Conservation (phyloP, 495 filamentous ascomycete genomes). For the Pyrenula aspistea region DNA sequence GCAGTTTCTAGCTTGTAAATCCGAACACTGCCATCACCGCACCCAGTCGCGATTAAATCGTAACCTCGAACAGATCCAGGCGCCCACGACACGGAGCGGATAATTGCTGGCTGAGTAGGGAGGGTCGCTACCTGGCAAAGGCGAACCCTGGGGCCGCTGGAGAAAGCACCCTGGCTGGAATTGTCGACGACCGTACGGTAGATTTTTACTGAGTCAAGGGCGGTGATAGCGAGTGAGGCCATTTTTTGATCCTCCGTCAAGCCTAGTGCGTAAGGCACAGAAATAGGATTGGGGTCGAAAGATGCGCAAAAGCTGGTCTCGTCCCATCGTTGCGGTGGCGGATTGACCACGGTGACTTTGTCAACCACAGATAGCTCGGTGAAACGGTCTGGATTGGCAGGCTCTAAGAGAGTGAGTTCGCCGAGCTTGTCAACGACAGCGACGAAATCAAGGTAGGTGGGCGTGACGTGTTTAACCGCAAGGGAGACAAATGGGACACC, state of each 20-base stretch:
- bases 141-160: constrained; percentile 26
- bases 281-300: constrained; percentile 73
- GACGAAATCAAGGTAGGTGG: constrained; percentile 56
- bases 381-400: constrained; percentile 72
- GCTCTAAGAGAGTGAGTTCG: constrained; percentile 69
- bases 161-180: constrained; percentile 4
- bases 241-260: constrained; percentile 65
- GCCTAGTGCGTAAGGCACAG: constrained; percentile 62
- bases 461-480: constrained; percentile 61
- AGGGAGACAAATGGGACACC: constrained; percentile 63
- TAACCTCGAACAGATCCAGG: constrained; percentile 75
- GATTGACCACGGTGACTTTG: constrained; percentile 48
- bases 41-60: constrained; percentile 83
- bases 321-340: constrained; percentile 52
- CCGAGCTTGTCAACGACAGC: constrained; percentile 75
- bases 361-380: constrained; percentile 65
- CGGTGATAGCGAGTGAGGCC: constrained; percentile 67
- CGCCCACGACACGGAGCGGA: constrained; percentile 91
- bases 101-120: constrained; percentile 53
- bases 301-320: constrained; percentile 77
- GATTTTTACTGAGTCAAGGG: constrained; percentile 67
- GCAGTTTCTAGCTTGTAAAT: constrained; percentile 66
- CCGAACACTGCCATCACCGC: constrained; percentile 78
- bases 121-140: constrained; percentile 77
- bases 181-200: constrained; percentile 54